phyloP scores from a whole-genome alignment of 192 early-diverging fungal genomes.

The Coemansia sp. region DNA sequence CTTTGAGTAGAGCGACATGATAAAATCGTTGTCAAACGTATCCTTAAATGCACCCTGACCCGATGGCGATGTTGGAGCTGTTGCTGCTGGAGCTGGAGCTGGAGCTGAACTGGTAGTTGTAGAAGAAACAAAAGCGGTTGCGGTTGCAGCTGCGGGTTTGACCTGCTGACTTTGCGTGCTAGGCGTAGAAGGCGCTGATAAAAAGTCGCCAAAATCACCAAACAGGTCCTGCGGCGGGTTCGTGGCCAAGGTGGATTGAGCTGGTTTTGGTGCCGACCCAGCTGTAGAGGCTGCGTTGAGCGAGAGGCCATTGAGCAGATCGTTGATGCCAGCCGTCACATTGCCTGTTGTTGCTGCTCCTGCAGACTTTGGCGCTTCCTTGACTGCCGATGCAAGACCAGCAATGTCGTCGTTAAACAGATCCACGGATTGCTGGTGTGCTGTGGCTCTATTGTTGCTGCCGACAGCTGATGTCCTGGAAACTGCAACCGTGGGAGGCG shows the following conservation, averaged over 20 bases:
- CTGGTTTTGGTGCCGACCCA: conserved; percentile 11
- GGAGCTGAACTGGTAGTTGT: conserved; percentile 1
- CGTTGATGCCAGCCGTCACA: conserved; percentile 9
- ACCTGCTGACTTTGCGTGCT: background rate
- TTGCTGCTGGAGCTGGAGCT: conserved; percentile 7
- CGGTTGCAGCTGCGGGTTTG: background rate
- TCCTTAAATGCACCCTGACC: conserved; percentile 6
- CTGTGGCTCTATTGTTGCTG: conserved; percentile 3
- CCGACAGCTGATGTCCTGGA: conserved; percentile 14
- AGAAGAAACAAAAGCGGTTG: background rate
- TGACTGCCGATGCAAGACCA: conserved; percentile 9
- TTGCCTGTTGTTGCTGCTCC: conserved; percentile 1
- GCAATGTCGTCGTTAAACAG: conserved; percentile 37
- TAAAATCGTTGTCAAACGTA: conserved; percentile 51
- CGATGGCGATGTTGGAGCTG: conserved; percentile 16
- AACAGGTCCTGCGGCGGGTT: conserved; percentile 42
- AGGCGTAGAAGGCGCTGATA: conserved; percentile 26
- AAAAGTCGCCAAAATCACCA: conserved; percentile 56
- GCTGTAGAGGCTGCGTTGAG: conserved; percentile 1
- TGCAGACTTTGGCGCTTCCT: conserved; percentile 3
- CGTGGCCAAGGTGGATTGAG: conserved; percentile 5
- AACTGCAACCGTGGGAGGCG: conserved; percentile 9
- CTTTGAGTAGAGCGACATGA: conserved; percentile 55
- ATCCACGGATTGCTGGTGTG: conserved; percentile 7
- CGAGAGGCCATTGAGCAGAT: conserved; percentile 41